phyloP scores from a whole-genome alignment of 129 eudicot species.

The Lonicera japonica region DNA sequence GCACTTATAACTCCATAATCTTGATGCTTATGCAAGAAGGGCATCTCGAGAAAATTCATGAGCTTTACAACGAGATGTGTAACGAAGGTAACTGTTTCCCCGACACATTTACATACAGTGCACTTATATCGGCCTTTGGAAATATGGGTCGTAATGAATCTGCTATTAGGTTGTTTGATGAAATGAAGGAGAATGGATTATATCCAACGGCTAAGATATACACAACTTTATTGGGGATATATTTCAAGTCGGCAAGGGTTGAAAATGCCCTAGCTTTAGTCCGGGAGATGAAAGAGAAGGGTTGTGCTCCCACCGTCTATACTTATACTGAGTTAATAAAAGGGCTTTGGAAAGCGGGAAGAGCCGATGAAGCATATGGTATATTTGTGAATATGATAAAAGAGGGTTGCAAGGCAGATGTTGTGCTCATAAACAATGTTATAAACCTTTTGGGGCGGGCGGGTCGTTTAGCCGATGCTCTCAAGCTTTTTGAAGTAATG shows the following conservation, averaged over 20 bases:
- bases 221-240: conserved; percentile 62
- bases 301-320: conserved; percentile 74
- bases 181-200: conserved; percentile 85
- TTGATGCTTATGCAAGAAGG: conserved; percentile 94
- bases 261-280: conserved; percentile 72
- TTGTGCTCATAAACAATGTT: conserved; percentile 78
- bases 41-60: conserved; percentile 77
- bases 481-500: conserved; percentile 76
- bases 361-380: conserved; percentile 69
- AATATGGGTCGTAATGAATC: conserved; percentile 65
- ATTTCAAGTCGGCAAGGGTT: conserved; percentile 57
- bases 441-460: conserved; percentile 68
- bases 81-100: conserved; percentile 79
- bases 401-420: conserved; percentile 74
- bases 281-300: conserved; percentile 58
- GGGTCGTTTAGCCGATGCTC: conserved; percentile 63
- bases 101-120: conserved; percentile 79
- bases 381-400: conserved; percentile 49
- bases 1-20: conserved; percentile 75
- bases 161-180: conserved; percentile 70
- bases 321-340: conserved; percentile 81
- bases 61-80: conserved; percentile 94
- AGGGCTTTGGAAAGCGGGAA: conserved; percentile 69
- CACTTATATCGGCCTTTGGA: conserved; percentile 68
- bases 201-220: conserved; percentile 80